Percentiles rank a stretch among this genome's conserved stretches.
Conservation (phyloP, 352 stramenopile genomes). For the Phytophthora syringae region DNA sequence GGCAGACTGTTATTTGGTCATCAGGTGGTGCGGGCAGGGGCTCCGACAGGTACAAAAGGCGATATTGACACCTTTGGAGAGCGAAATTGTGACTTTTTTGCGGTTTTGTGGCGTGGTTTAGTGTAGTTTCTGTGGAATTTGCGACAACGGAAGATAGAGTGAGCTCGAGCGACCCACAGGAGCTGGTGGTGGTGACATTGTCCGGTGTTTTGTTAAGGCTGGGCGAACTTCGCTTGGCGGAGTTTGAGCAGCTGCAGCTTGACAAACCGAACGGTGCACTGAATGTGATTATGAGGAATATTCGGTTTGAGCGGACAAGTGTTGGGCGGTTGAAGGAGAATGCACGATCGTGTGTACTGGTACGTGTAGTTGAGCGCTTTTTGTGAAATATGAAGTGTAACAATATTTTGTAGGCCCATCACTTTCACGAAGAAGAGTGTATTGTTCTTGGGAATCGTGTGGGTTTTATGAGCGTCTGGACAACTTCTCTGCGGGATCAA, state of each 20-base stretch:
- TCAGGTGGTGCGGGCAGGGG: slow-evolving; percentile 4
- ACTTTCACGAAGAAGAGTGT: slow-evolving; percentile 7
- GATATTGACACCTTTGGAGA: not conserved
- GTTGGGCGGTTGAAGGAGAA: slow-evolving; percentile 20
- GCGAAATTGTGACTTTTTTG: not conserved
- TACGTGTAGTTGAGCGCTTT: slow-evolving; percentile 3
- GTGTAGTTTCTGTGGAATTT: slow-evolving; percentile 27
- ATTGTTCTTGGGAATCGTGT: slow-evolving; percentile 31
- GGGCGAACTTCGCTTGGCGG: slow-evolving; percentile 31
- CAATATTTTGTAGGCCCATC: slow-evolving; percentile 18
- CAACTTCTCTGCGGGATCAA: not conserved
- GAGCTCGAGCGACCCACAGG: slow-evolving; percentile 17
- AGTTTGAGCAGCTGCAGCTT: slow-evolving; percentile 37
- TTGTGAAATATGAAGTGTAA: not conserved
- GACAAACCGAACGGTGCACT: slow-evolving; percentile 20
- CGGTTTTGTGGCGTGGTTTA: not conserved
- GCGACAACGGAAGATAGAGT: slow-evolving; percentile 2
- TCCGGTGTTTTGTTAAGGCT: slow-evolving; percentile 28
- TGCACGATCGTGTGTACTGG: slow-evolving; percentile 28
- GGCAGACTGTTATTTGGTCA: slow-evolving; percentile 32
- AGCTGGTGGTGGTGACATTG: slow-evolving; percentile 41
- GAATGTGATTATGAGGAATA: slow-evolving; percentile 31
- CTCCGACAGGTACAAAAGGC: slow-evolving; percentile 17
- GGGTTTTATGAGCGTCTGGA: slow-evolving; percentile 22
- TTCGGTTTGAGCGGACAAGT: slow-evolving; percentile 28